These are phyloP conservation scores for Ascochyta fabae DNA, from an alignment of 2,329 filamentous ascomycete species.

Conservation along the genomic window DNA sequence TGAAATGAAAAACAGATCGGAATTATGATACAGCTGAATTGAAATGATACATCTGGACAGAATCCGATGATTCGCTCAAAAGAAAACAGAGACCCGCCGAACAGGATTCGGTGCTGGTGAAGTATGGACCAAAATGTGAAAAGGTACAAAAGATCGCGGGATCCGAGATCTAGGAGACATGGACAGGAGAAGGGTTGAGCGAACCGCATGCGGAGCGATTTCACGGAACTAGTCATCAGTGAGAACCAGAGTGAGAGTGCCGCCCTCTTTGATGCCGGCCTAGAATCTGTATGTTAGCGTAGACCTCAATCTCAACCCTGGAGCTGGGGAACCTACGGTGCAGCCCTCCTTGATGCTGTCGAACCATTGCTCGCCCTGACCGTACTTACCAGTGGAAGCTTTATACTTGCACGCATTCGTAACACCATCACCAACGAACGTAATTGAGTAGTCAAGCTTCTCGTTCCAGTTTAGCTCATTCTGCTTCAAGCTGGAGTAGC, in stretches of 20 bases:
- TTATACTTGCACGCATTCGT: slow-evolving; percentile 63
- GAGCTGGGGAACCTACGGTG: slow-evolving; percentile 68
- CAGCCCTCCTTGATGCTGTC: slow-evolving; percentile 66
- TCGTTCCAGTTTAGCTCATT: slow-evolving; percentile 76
- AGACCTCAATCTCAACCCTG: neutral
- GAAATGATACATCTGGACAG: slow-evolving; percentile 1
- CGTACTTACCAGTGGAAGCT: slow-evolving; percentile 70
- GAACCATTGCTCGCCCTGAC: slow-evolving; percentile 52
- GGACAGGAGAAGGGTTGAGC: neutral
- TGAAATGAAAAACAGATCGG: neutral
- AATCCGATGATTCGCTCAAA: slow-evolving; percentile 14
- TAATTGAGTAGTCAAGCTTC: slow-evolving; percentile 78
- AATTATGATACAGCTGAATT: slow-evolving; percentile 3
- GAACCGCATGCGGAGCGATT: neutral
- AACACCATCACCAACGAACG: slow-evolving; percentile 71
- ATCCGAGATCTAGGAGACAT: slow-evolving; percentile 13
- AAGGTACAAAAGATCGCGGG: slow-evolving; percentile 6
- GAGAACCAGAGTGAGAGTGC: slow-evolving; percentile 38
- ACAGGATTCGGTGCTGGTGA: slow-evolving; percentile 19
- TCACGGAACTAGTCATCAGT: slow-evolving; percentile 27
- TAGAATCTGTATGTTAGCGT: slow-evolving; percentile 1
- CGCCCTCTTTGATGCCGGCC: slow-evolving; percentile 32
- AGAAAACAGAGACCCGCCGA: slow-evolving; percentile 29
- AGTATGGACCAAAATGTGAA: slow-evolving; percentile 31
- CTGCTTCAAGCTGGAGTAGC: slow-evolving; percentile 82